Conservation (phyloP, 805 yeast species). For the Ogataea allantospora region DNA sequence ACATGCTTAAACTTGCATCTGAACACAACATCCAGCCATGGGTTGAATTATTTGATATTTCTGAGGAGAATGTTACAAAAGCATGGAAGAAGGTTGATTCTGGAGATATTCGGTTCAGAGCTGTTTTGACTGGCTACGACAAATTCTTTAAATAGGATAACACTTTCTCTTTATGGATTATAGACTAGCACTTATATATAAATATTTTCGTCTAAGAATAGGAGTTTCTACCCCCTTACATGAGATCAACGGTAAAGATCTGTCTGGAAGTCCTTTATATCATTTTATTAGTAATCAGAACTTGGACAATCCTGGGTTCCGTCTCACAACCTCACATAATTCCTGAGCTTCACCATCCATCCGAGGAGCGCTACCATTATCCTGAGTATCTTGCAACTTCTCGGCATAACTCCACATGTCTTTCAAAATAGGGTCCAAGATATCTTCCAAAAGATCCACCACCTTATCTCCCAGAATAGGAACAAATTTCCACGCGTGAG, state of each 20-base stretch:
- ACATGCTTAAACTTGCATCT: conserved; percentile 64
- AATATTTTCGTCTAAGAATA: no score
- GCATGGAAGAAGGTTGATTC: conserved; percentile 53
- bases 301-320: conserved; percentile 1
- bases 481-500: conserved; percentile 31
- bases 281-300: not conserved
- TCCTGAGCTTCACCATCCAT: conserved; percentile 28
- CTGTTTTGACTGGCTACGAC: conserved; percentile 56
- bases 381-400: conserved; percentile 10
- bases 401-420: conserved; percentile 26
- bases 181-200: no score
- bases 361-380: conserved; percentile 29
- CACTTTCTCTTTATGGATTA: no score
- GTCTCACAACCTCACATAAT: conserved; percentile 12
- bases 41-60: conserved; percentile 58
- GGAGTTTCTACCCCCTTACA: no score
- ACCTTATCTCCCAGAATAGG: conserved; percentile 28
- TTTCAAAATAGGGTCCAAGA: conserved; percentile 18
- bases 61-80: conserved; percentile 49
- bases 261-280: no score
- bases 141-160: conserved; percentile 25
- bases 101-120: conserved; percentile 64
- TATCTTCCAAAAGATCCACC: conserved; percentile 22
- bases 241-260: no score
- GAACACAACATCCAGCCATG: conserved; percentile 58